A percentile compares a stretch with the other conserved stretches of the same genome.
phyloP scores from a whole-genome alignment of 2,329 filamentous ascomycete genomes.

The Tolypocladium cylindrosporum region DNA sequence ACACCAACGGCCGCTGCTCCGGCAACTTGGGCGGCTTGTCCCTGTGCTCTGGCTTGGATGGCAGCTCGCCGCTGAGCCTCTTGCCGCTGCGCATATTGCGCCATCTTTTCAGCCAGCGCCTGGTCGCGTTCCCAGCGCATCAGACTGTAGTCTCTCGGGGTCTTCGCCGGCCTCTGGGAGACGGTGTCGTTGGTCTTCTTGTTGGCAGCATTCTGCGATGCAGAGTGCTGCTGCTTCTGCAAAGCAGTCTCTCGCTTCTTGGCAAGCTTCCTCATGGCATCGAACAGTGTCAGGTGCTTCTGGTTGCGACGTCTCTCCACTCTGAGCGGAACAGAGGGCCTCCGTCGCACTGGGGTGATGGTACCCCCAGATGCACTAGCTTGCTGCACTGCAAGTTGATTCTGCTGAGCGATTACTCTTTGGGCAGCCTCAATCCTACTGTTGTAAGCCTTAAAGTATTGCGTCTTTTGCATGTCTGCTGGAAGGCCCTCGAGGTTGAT shows the following conservation, averaged over 20 bases:
- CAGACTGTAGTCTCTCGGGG: constrained; percentile 82
- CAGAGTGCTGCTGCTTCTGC: constrained; percentile 85
- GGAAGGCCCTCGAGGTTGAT: constrained; percentile 84
- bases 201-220: constrained; percentile 63
- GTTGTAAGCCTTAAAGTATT: constrained; percentile 76
- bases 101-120: constrained; percentile 49
- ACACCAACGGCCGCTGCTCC: constrained; percentile 27
- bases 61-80: constrained; percentile 43
- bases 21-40: constrained; percentile 34
- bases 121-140: constrained; percentile 82
- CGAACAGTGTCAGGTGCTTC: constrained; percentile 79
- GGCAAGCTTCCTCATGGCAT: constrained; percentile 89
- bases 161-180: constrained; percentile 50
- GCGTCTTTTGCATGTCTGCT: constrained; percentile 86
- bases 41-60: constrained; percentile 36
- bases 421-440: constrained; percentile 51
- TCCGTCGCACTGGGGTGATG: constrained; percentile 40
- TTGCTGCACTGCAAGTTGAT: constrained; percentile 40
- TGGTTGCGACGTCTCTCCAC: constrained; percentile 83
- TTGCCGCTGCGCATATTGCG: constrained; percentile 47
- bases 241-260: constrained; percentile 82
- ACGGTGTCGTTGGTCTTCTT: constrained; percentile 67
- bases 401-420: constrained; percentile 41
- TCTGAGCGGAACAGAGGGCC: constrained; percentile 68
- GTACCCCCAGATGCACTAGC: constrained; percentile 29